A percentile compares a stretch with the other conserved stretches of the same genome.
Evolutionary conservation across 257 asterid genomes (phyloP).

Genomic region (Solanum pimpinellifolium): DNA sequence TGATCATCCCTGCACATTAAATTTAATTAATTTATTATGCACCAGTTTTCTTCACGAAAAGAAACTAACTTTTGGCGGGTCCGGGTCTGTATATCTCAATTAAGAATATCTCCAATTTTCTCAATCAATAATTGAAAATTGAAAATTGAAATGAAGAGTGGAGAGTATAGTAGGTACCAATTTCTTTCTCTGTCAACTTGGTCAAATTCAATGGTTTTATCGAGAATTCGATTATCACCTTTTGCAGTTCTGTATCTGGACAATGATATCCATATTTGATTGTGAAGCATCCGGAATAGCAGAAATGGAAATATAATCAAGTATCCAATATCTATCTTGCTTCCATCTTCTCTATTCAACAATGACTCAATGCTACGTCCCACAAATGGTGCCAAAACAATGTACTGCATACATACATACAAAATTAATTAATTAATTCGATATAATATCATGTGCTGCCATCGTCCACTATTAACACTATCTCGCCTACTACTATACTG

Average conservation of each 20-base stretch:
- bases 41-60: too few relatives aligned
- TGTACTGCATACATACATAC: constrained; percentile 29
- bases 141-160: too few relatives aligned
- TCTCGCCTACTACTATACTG: background rate
- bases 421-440: background rate
- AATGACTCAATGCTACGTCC: constrained; percentile 28
- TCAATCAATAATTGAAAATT: background rate
- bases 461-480: background rate
- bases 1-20: constrained; percentile 37
- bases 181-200: constrained; percentile 80
- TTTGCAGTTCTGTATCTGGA: constrained; percentile 69
- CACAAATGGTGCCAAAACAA: constrained; percentile 63
- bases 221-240: constrained; percentile 61
- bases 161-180: constrained; percentile 22
- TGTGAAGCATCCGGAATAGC: constrained; percentile 39
- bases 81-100: background rate
- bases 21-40: too few relatives aligned
- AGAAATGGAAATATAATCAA: constrained; percentile 51
- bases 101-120: background rate
- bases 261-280: constrained; percentile 64
- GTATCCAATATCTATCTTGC: constrained; percentile 21
- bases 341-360: constrained; percentile 10
- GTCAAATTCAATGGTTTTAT: constrained; percentile 70
- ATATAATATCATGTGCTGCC: background rate
- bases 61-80: too few relatives aligned